Evolutionary conservation across 2,329 filamentous ascomycete genomes (phyloP), one percentile per base, ranked within the genome.

Genomic region (Xylaria polymorpha): DNA sequence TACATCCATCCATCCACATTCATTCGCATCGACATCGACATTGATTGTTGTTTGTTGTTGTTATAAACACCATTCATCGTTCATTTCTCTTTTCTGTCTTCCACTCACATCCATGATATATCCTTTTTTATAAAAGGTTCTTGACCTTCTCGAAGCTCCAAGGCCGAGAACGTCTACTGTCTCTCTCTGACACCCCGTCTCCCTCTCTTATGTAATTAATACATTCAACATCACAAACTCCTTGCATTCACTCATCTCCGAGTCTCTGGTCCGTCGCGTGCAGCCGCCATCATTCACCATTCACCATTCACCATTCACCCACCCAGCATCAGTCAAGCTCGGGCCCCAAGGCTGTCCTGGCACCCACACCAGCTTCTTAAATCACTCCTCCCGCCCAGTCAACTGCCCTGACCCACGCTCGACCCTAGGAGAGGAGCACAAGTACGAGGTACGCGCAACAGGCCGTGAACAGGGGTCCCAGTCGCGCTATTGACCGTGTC

Each of bases 401-500:
- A 22, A 66, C 37, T 25, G 15, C 35, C 43, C 20, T 39, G 41
- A 41, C 25, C 22, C 39, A 18, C 56, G 6, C 56, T 32, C 55
- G 37, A 43, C 55, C 37, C 55, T 43, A 58, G 37, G 22, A 55
- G 46, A 60, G 43, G 14, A 64, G 46, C 29, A 32, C 51, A 71
- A 64, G 71, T 72, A 72, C 60, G 22, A 44, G 70, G 68, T 72
- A 72, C 70, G 43, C 59, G 35, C 61, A 61, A 51, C 43, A 61
- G 68, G 56, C 59, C 20, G 35, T n/a, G 18, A 44, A 43, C 66
- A 72, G 61, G 70, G 72, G 51, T 71, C 35, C 14, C 48, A 72
- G 67, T 74, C 74, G 74, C 74, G 73, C 71, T 74, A 72, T 65
- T 43, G 53, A 75, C 70, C 71, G 73, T 74, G 74, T 75, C 69